Base-by-base conservation (phyloP, 116 monocot genomes). In the Posidonia oceanica region DNA sequence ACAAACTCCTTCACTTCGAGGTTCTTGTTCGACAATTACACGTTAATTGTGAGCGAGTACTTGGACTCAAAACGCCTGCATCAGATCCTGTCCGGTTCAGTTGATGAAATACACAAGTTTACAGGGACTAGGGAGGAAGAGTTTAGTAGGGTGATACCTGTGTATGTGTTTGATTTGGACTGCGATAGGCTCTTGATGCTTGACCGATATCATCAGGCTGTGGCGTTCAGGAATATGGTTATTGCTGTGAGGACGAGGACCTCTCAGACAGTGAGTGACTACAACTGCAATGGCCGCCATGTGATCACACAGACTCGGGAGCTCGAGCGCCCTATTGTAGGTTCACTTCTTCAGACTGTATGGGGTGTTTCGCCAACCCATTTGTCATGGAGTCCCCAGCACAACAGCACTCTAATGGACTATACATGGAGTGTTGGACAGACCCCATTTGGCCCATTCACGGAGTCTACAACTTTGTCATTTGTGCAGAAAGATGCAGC, bases 371-470 rank as follows among this genome's bases (percentile, higher is more conserved):
- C 91, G 13, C 91, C 96, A 5, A 96, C 91, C 36, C 96, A 96
- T 67, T 72, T 89, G 13, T 83, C 85, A 16, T 96, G 86, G 88
- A 96, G 89, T 75, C 83, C 81, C 3, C 81, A 80, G 80, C 96
- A 91, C 40, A 96, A 96, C 66, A 69, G 39, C 37, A 88, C 89
- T 2, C 29, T 88, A 11, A 84, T 89, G 2, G 96, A 96, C 71
- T 96, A 96, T 64, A 96, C 96, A 44, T 96, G 91, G 91, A 88
- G 96, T 67, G 78, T 85, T 54, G 96, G 96, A 15, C 96, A 89
- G 59, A 91, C 91, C 48, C 91, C 96, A 20, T 96, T 96, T 71
- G 96, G 96, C 0, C 96, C 96, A 14, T 96, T 96, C 75, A 71
- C 88, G 2, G 87, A 86, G 21, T 78, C 81, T 38, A 70, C 69